Percentiles rank a stretch among this genome's conserved stretches.
Conservation (phyloP, 805 yeast species). For the Lachancea nothofagi region DNA sequence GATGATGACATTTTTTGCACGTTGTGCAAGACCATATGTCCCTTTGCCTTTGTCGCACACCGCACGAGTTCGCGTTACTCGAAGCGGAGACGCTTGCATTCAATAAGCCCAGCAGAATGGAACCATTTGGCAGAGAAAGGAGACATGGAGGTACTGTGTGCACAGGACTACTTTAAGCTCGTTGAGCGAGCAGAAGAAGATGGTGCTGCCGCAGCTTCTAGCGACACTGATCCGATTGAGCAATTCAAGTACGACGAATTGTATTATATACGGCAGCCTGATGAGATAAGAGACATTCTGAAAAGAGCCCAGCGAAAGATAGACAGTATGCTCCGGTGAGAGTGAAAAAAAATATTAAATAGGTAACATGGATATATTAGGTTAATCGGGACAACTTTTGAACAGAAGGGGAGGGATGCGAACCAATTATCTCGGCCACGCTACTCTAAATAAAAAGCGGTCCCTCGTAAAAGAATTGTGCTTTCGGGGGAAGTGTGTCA, state of each 20-base stretch:
- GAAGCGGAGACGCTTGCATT: constrained; percentile 17
- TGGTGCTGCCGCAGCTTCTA: constrained; percentile 8
- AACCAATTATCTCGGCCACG: too few relatives aligned
- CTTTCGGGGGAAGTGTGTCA: too few relatives aligned
- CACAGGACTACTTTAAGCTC: constrained; percentile 13
- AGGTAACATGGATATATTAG: background rate
- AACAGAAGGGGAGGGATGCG: too few relatives aligned
- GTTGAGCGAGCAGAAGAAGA: constrained; percentile 9
- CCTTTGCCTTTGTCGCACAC: constrained; percentile 33
- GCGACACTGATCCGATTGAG: constrained; percentile 3
- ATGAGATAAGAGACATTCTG: constrained; percentile 12
- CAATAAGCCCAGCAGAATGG: constrained; percentile 14
- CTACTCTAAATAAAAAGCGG: too few relatives aligned
- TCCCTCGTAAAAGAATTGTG: too few relatives aligned
- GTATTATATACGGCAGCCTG: constrained; percentile 17
- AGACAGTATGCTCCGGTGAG: constrained; percentile 12
- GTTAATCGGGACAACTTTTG: background rate
- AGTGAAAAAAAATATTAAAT: background rate
- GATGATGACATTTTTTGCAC: constrained; percentile 33
- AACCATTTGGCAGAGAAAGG: constrained; percentile 14
- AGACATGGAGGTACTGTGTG: constrained; percentile 25
- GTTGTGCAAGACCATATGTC: constrained; percentile 36
- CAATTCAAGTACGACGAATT: constrained; percentile 16
- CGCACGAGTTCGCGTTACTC: constrained; percentile 5
- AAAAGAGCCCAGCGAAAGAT: constrained; percentile 22